Percentiles rank a stretch among this genome's conserved stretches.
Conservation (phyloP, 345 rosid species). For the Dipteronia sinensis region DNA sequence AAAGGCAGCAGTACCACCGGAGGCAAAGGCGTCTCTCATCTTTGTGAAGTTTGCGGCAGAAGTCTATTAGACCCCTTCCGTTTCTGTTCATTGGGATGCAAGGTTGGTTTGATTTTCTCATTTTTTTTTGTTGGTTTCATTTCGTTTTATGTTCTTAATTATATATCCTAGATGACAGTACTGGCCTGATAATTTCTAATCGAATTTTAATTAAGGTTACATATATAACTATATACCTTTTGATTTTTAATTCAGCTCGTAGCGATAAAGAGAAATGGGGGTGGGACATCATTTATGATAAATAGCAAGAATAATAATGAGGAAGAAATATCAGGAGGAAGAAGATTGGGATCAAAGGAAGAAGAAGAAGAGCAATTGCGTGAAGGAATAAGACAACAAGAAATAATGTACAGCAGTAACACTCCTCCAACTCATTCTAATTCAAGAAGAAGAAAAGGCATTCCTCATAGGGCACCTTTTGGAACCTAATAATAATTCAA, state of each 20-base stretch:
- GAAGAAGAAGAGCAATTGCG: slow-evolving; percentile 34
- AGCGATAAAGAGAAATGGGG: slow-evolving; percentile 31
- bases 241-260: slow-evolving; percentile 20
- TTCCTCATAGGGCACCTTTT: slow-evolving; percentile 50
- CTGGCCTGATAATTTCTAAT: too few relatives aligned
- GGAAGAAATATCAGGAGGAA: slow-evolving; percentile 18
- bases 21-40: slow-evolving; percentile 31
- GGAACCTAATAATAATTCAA: slow-evolving; percentile 18
- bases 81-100: slow-evolving; percentile 46
- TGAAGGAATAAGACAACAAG: slow-evolving; percentile 32
- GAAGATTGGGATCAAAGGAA: slow-evolving; percentile 32
- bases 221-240: too few relatives aligned
- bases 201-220: too few relatives aligned
- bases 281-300: slow-evolving; percentile 26
- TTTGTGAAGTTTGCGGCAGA: slow-evolving; percentile 36
- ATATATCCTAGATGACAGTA: too few relatives aligned
- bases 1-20: slow-evolving; percentile 16
- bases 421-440: slow-evolving; percentile 26
- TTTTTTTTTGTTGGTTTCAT: neutral
- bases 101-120: slow-evolving; percentile 27
- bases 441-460: slow-evolving; percentile 50
- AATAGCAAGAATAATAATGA: slow-evolving; percentile 22
- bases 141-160: too few relatives aligned
- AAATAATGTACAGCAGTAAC: slow-evolving; percentile 26
- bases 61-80: slow-evolving; percentile 37